Evolutionary conservation across 257 asterid genomes (phyloP).

Genomic region (Salvia splendens): DNA sequence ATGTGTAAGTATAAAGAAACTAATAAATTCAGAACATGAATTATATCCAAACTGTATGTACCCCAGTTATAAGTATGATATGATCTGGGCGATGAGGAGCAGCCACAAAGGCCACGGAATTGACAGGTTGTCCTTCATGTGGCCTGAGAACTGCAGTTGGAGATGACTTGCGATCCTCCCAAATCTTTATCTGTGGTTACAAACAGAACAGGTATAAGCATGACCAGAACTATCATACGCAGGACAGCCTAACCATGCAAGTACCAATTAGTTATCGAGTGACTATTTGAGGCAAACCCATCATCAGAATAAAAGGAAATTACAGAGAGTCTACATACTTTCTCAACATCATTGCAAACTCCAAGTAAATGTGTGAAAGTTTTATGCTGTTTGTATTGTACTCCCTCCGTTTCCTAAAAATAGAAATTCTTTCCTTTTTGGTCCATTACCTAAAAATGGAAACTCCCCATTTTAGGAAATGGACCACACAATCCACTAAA

Average conservation of each 20-base stretch:
- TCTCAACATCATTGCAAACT: constrained; percentile 14
- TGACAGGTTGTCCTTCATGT: constrained; percentile 93
- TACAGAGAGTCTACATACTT: background rate
- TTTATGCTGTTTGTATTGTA: background rate
- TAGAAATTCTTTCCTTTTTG: too few species aligned
- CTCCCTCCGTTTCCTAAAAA: too few species aligned
- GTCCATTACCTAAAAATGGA: too few species aligned
- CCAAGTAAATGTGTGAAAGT: background rate
- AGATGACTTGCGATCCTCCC: constrained; percentile 83
- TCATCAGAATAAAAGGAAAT: background rate
- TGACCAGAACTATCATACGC: constrained; percentile 13
- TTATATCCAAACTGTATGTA: constrained; percentile 25
- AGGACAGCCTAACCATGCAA: constrained; percentile 15
- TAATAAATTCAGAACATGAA: constrained; percentile 5
- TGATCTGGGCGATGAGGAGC: constrained; percentile 90
- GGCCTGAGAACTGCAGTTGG: constrained; percentile 95
- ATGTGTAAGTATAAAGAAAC: background rate
- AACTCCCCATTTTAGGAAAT: too few species aligned
- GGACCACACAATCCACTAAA: too few species aligned
- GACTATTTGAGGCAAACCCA: too few species aligned
- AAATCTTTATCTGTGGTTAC: constrained; percentile 78
- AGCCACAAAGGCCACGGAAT: constrained; percentile 89
- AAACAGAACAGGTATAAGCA: constrained; percentile 16
- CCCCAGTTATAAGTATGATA: constrained; percentile 97
- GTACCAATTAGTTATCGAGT: too few species aligned